Percentiles rank a stretch among this genome's conserved stretches.
phyloP scores from a whole-genome alignment of 2,329 filamentous ascomycete genomes.

The Diaporthe citri region DNA sequence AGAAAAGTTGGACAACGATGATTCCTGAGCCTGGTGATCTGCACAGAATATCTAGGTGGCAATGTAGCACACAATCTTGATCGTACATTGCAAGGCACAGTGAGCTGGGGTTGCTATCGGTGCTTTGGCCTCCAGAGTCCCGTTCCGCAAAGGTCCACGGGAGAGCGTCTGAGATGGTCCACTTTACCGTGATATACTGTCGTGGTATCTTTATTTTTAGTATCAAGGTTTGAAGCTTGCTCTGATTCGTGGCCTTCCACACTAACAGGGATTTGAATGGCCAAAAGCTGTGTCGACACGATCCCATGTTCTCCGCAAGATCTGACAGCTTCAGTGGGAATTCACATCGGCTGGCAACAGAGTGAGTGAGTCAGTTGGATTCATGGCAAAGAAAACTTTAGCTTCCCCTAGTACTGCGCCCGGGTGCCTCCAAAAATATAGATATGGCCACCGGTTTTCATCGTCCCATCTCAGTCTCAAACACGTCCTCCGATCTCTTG shows the following conservation, averaged over 20 bases:
- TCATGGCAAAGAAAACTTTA: neutral
- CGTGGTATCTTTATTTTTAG: neutral
- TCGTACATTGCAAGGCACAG: neutral
- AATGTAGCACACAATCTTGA: neutral
- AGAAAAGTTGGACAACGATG: neutral
- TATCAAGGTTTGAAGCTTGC: neutral
- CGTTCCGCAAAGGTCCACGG: neutral
- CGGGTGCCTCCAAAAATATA: neutral
- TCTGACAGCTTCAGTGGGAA: slow-evolving; percentile 5
- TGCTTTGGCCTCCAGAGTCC: neutral
- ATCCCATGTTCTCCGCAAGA: neutral
- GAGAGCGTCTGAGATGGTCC: neutral
- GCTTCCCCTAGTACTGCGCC: neutral
- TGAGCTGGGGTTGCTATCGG: neutral
- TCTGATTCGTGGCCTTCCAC: neutral
- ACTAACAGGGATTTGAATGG: neutral
- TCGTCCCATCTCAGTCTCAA: neutral
- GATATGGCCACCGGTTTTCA: neutral
- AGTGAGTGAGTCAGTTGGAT: neutral
- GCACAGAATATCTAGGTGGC: neutral
- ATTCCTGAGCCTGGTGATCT: neutral
- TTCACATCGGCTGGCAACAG: neutral
- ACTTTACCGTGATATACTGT: neutral
- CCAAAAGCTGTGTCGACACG: neutral
- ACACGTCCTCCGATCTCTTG: neutral